A percentile compares a stretch with the other conserved stretches of the same genome.
Evolutionary conservation across 352 stramenopile genomes (phyloP).

Genomic region (Globisporangium cystogenes): DNA sequence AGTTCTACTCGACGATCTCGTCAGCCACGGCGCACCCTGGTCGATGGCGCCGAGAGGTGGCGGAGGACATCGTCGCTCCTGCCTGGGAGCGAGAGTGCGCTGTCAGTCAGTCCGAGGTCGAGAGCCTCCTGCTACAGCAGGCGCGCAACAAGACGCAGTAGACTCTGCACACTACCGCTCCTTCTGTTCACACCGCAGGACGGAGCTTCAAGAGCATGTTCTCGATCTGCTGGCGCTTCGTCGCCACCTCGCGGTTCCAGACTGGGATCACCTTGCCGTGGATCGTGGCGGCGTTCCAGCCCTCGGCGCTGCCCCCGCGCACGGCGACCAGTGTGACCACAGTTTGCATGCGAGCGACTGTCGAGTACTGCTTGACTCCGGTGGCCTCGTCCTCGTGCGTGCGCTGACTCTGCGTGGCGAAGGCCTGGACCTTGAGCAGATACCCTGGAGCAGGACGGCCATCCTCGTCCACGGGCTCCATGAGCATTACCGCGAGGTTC

Average conservation of each 20-base stretch:
- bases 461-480: not conserved
- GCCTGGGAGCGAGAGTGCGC: not conserved
- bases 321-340: not conserved
- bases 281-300: not conserved
- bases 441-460: not conserved
- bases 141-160: not conserved
- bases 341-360: not conserved
- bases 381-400: not conserved
- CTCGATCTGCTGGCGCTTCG: not conserved
- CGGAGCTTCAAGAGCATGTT: not conserved
- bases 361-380: not conserved
- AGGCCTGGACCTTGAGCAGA: not conserved
- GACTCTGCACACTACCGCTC: not conserved
- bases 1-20: conserved; percentile 1
- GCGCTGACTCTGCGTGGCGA: not conserved
- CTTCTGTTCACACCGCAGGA: not conserved
- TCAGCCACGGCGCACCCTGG: not conserved
- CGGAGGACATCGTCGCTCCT: not conserved
- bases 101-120: not conserved
- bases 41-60: not conserved
- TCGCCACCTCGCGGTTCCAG: not conserved
- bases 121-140: not conserved
- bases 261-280: not conserved
- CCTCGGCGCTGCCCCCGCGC: not conserved
- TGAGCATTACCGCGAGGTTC: not conserved